These are phyloP conservation scores for Leccinum rimulosum DNA, from an alignment of 768 basidiomycete genomes.

Conservation along the genomic window DNA sequence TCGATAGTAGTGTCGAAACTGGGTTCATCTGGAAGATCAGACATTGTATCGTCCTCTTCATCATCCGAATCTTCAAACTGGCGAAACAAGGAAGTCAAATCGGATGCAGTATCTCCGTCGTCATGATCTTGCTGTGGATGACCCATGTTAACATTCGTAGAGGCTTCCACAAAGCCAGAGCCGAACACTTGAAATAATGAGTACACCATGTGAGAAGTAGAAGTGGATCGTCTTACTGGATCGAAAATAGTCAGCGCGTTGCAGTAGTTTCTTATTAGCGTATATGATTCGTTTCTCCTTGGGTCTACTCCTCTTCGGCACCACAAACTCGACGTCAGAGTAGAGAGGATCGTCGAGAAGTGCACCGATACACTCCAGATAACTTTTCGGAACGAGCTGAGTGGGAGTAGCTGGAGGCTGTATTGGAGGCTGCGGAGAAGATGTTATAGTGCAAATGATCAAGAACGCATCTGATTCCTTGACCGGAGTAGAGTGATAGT, in stretches of 20 bases:
- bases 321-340: conserved; percentile 80
- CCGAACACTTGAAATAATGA: conserved; percentile 57
- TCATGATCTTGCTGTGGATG: conserved; percentile 24
- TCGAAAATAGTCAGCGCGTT: conserved; percentile 75
- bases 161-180: conserved; percentile 66
- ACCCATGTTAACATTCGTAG: conserved; percentile 31
- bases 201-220: not conserved
- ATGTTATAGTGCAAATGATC: conserved; percentile 75
- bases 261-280: conserved; percentile 65
- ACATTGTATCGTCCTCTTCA: conserved; percentile 47
- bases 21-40: conserved; percentile 33
- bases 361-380: conserved; percentile 69
- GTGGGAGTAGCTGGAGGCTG: conserved; percentile 43
- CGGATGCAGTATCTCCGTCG: conserved; percentile 49
- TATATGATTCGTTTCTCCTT: conserved; percentile 49
- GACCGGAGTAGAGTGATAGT: conserved; percentile 51
- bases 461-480: conserved; percentile 66
- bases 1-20: conserved; percentile 29
- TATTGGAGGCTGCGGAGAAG: conserved; percentile 53
- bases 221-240: conserved; percentile 46
- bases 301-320: conserved; percentile 47
- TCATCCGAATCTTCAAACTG: conserved; percentile 51
- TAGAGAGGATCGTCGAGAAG: conserved; percentile 80
- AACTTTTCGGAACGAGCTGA: conserved; percentile 60
- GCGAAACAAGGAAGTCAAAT: conserved; percentile 38